Evolutionary conservation across 2,329 filamentous ascomycete genomes (phyloP), one percentile per base, ranked within the genome.

Genomic region (Xylogone sp.): DNA sequence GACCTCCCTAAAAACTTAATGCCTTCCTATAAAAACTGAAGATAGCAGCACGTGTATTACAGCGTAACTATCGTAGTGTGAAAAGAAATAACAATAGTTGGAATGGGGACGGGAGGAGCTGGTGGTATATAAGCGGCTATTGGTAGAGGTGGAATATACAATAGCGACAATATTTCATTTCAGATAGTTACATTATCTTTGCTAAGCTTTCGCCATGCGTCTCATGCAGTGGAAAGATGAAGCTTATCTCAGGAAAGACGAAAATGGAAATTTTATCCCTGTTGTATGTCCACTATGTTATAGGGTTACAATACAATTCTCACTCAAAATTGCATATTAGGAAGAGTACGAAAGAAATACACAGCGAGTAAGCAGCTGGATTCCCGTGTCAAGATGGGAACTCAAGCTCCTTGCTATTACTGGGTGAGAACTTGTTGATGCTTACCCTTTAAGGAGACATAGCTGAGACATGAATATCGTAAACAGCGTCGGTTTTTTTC

Each of bases 401-500:
- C 6, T 29, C 5, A 31, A 20, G 18, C 45, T 46, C 24, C 19
- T 21, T 46, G n/a, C 24, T 6, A 21, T 46, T 20, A 21, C 22
- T n/a, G 21, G 27, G 27, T 29, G 18, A 39, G 34, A n/a, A n/a
- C n/a, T n/a, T n/a, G n/a, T n/a, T n/a, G n/a, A n/a, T n/a, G n/a
- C n/a, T n/a, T n/a, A n/a, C n/a, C n/a, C n/a, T n/a, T n/a, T n/a
- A n/a, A n/a, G n/a, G n/a, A n/a, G n/a, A 9, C 16, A 31, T 34
- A 34, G 21, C 45, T 16, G 22, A 34, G 2, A 24, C 5, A 13
- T 31, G 21, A 46, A 20, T 18, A 92, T 22, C 87, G 87, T 18
- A 16, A 4, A 16, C 31, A 88, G 89, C 59, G 85, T 91, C 52
- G 88, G 88, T 58, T 93, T 93, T 80, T 92, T 93, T 70, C 91